Evolutionary conservation across 768 basidiomycete genomes (phyloP).

Genomic region (Podaxis sp.): DNA sequence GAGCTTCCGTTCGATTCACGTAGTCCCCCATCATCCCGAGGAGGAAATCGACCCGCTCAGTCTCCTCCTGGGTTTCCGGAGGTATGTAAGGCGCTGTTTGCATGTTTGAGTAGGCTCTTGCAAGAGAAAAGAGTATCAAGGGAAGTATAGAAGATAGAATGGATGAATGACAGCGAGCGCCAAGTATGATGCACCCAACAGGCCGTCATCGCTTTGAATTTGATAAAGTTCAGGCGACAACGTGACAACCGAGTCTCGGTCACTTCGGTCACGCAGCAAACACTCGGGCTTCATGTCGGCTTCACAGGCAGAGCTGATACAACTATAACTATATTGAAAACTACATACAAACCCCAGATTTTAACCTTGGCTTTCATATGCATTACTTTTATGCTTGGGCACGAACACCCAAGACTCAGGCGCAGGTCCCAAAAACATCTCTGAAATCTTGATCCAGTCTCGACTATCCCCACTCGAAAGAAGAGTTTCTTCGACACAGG

Average conservation of each 20-base stretch:
- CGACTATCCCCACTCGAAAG: constrained; percentile 75
- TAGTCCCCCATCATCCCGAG: constrained; percentile 22
- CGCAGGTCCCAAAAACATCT: constrained; percentile 91
- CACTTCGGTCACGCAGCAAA: background rate
- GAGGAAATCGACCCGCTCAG: constrained; percentile 9
- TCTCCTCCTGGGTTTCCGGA: constrained; percentile 15
- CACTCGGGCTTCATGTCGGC: background rate
- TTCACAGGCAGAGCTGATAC: background rate
- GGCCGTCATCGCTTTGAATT: background rate
- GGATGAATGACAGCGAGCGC: background rate
- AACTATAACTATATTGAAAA: background rate
- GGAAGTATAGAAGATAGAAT: background rate
- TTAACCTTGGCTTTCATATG: constrained; percentile 59
- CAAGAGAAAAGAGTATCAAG: background rate
- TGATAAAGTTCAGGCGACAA: background rate
- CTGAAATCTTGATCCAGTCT: constrained; percentile 92
- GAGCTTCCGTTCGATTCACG: constrained; percentile 46
- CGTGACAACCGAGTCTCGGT: background rate
- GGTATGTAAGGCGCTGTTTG: constrained; percentile 14
- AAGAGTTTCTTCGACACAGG: constrained; percentile 64
- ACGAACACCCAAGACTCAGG: constrained; percentile 84
- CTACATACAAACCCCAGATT: background rate
- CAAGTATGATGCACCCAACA: background rate
- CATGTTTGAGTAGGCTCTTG: constrained; percentile 1
- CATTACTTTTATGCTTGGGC: constrained; percentile 94